Evolutionary conservation across 768 basidiomycete genomes (phyloP), one percentile per base, ranked within the genome.

Genomic region (Daedalea quercina): DNA sequence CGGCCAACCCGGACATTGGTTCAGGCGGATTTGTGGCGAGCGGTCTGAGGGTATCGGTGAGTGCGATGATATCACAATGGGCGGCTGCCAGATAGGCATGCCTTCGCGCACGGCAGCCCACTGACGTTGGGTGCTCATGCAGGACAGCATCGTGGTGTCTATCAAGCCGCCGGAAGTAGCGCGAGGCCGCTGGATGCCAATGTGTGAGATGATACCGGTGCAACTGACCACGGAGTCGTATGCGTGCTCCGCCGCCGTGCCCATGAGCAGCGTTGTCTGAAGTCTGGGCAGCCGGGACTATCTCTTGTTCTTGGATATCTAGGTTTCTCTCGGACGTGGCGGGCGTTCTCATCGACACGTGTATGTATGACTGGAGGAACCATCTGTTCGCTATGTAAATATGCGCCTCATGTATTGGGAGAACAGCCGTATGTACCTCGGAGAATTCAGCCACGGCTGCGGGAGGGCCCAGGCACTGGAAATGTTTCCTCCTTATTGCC

Each of bases 111-210:
- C 12, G 44, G 23, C 44, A 25, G 23, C 17, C 44, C 13, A 20
- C 24, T 40, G 37, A 40, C 37, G 37, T 17, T 19, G 15, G 37
- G 37, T 15, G 35, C 35, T 23, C 26, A n/a, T 43, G 42, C 51
- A 66, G 65, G 65, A 66, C 48, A 56, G 52, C 44, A 49, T 66
- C 47, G 57, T 60, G 46, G 46, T 66, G 22, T 52, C 57, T 2
- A 58, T 65, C 26, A 47, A 55, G n/a, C 54, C 60, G 15, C 60
- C 62, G 43, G 51, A 55, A 12, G 12, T 47, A 0, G 19, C 51
- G n/a, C 55, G 54, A 26, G 25, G 42, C n/a, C 53, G 43, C 13
- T 63, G 57, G 25, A 34, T 56, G 19, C 51, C 63, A 19, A 54
- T 65, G 26, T 44, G 46, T 49, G 57, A 62, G 54, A 43, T 50